phyloP scores from a whole-genome alignment of 2,329 filamentous ascomycete species.

The Phyllosticta ampelicida region DNA sequence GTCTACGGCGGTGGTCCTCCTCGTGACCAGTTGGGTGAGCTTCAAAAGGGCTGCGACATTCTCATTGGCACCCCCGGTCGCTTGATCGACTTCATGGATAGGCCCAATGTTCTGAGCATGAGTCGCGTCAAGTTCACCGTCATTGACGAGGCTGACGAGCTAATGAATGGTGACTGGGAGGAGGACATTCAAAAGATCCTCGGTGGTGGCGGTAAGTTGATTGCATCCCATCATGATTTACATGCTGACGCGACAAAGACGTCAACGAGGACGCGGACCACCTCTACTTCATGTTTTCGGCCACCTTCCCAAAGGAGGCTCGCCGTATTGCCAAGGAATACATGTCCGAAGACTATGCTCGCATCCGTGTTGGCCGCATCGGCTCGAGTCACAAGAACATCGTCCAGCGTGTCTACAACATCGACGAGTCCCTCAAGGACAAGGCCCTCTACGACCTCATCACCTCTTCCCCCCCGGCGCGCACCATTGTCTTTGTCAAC shows the following conservation, averaged over 20 bases:
- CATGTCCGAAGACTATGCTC: constrained; percentile 62
- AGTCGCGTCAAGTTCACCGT: constrained; percentile 65
- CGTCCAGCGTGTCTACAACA: constrained; percentile 59
- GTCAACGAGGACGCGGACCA: constrained; percentile 64
- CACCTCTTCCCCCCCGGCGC: constrained; percentile 55
- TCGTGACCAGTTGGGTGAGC: constrained; percentile 57
- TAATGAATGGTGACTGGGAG: constrained; percentile 72
- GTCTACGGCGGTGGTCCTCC: constrained; percentile 74
- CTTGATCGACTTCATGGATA: constrained; percentile 70
- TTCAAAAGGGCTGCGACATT: constrained; percentile 78
- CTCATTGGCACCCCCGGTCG: constrained; percentile 83
- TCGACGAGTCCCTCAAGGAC: constrained; percentile 57
- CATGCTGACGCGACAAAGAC: constrained; percentile 36
- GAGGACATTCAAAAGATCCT: constrained; percentile 66
- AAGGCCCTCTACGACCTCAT: constrained; percentile 63
- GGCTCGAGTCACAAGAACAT: constrained; percentile 79
- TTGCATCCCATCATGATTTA: background rate
- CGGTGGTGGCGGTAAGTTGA: constrained; percentile 55
- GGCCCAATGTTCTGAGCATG: constrained; percentile 57
- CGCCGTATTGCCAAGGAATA: constrained; percentile 68
- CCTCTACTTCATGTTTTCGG: constrained; percentile 75
- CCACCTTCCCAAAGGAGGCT: constrained; percentile 76
- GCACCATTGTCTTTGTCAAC: constrained; percentile 88
- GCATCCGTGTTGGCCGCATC: constrained; percentile 76
- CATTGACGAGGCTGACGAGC: constrained; percentile 91